Base-by-base conservation (phyloP, 2,329 filamentous ascomycete genomes). In the Fusarium sterilihyphosum region DNA sequence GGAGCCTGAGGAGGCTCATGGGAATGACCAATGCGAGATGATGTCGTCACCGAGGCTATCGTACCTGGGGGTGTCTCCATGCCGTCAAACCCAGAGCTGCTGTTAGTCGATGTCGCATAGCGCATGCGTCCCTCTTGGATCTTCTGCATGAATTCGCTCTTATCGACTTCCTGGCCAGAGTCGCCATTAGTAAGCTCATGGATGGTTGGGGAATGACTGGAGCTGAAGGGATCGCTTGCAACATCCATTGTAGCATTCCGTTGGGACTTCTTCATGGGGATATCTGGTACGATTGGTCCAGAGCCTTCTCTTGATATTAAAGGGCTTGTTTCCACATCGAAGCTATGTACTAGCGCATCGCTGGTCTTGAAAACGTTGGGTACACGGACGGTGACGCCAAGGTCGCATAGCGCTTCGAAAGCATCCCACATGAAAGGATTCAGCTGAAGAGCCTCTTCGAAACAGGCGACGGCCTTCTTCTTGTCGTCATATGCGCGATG, bases 371-470 rank as follows among this genome's bases (percentile, higher is more conserved):
- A 99, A 71, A 98, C 93, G 78, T 97, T 98, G 33, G 92, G 89
- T 16, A 96, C 91, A 64, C 93, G 91, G 62, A 98, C 88, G 74
- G 91, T 92, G 50, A 94, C 92, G 8, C 94, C 94, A 91, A 90
- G 94, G 80, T 98, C 95, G 81, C 95, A 98, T 13, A 99, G 88
- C 22, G 91, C 92, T 29, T 92, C 91, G 78, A 98, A 98, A 1
- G 96, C 95, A 86, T 99, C 96, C 96, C 96, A 99, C 90, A 98
- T 96, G 83, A 98, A 96, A 4, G 96, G 95, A 79, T 98, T 99
- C 62, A 92, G 83, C 83, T 95, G 97, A 78, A 99, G 85, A 11
- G 95, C 91, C 69, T 97, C 94, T 75, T 97, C 94, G 80, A 96
- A 98, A 81, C 91, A 94, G 74, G 93, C 90, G 22, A 96, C 91